Evolutionary conservation across 2,329 filamentous ascomycete genomes (phyloP).

Genomic region (Fusarium tricinctum): DNA sequence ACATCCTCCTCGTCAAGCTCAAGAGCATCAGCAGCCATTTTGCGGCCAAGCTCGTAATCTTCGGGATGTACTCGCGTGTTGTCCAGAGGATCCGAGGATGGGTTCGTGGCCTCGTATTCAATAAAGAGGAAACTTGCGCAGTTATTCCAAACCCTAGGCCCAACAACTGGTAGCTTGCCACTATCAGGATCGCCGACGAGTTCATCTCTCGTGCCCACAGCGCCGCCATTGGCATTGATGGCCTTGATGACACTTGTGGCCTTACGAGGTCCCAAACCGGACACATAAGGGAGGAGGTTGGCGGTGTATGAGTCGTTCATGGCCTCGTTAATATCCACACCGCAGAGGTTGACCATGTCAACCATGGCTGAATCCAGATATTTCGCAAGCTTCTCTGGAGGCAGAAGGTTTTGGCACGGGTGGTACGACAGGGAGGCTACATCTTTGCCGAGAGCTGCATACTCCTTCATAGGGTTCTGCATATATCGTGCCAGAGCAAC

Average conservation of each 20-base stretch:
- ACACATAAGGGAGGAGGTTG: conserved; percentile 90
- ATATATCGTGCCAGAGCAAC: conserved; percentile 90
- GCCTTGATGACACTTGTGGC: conserved; percentile 80
- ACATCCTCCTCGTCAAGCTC: conserved; percentile 98
- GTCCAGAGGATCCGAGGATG: conserved; percentile 90
- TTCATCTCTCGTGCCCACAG: conserved; percentile 86
- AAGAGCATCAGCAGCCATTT: conserved; percentile 97
- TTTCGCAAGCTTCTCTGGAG: conserved; percentile 87
- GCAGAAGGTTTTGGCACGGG: conserved; percentile 87
- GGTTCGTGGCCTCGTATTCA: conserved; percentile 85
- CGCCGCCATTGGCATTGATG: conserved; percentile 90
- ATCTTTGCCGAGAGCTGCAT: conserved; percentile 91
- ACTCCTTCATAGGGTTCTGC: conserved; percentile 96
- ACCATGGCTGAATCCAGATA: conserved; percentile 97
- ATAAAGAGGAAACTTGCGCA: conserved; percentile 96
- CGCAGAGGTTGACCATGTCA: conserved; percentile 97
- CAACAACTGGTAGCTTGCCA: conserved; percentile 82
- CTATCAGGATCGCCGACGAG: conserved; percentile 89
- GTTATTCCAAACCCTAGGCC: conserved; percentile 94
- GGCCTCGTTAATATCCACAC: conserved; percentile 95
- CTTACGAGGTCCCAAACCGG: conserved; percentile 92
- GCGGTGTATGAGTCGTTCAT: conserved; percentile 85
- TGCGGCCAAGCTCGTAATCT: conserved; percentile 97
- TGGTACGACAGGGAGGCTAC: conserved; percentile 90
- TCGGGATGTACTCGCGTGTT: conserved; percentile 98